Base-by-base conservation (phyloP, 768 basidiomycete genomes). In the Tylopilus felleus region DNA sequence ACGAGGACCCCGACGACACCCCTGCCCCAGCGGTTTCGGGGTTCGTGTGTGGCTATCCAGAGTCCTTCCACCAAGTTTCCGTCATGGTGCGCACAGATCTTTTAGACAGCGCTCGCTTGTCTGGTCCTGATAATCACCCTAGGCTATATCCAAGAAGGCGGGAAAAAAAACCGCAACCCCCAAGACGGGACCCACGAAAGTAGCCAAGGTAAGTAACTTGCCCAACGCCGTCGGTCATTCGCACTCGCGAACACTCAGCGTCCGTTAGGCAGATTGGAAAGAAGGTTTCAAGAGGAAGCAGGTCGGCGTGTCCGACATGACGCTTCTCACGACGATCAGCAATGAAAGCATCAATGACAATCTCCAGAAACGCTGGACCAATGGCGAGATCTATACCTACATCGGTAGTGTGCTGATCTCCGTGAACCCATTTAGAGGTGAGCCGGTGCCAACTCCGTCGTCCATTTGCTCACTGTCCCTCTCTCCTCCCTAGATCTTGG, bases 261-360 rank as follows among this genome's bases (percentile, higher is more conserved):
- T 39, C 27, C 40, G 44, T 50, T 59, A 98, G 95, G 96, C 96
- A 46, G 96, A 98, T 70, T 99, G 96, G 96, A 96, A 96, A 73
- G 96, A 98, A 67, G 94, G 95, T 5, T 99, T 99, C 81, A 97
- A 97, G 86, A 99, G 98, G 86, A 98, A 98, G 75, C 88, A 92
- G 73, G 88, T 95, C 57, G 97, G 97, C 51, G 96, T 99, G 53
- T 86, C 92, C 40, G 97, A 99, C 79, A 99, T 99, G 97, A 99
- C 97, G 9, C 76, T 99, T 57, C 76, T 99, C 53, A 90, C 91
- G 22, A 96, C 92, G 47, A 98, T 98, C 78, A 93, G 90, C 71
- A 97, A 99, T 71, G 96, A 98, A 65, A 87, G 85, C 61, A 85
- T 99, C 81, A 98, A 99, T 71, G 93, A 97, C 49, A 99, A 99